phyloP scores from a whole-genome alignment of 768 basidiomycete species.

The Dioszegia crocea region DNA sequence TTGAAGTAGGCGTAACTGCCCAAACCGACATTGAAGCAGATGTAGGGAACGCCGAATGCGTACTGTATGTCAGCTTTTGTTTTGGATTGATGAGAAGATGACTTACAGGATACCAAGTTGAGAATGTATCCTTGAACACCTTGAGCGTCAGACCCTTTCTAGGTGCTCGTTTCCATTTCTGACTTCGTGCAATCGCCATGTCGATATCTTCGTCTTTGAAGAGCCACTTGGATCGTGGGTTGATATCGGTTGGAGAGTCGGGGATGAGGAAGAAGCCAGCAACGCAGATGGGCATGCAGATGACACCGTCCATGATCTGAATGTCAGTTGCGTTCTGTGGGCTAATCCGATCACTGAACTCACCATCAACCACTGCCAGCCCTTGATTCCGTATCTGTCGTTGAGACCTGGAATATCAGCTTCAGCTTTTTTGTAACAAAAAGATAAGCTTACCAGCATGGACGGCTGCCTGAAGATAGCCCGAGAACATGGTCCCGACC shows the following conservation, averaged over 20 bases:
- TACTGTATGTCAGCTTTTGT: constrained; percentile 7
- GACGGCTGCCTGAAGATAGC: constrained; percentile 4
- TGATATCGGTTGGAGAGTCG: constrained; percentile 12
- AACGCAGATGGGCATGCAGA: constrained; percentile 25
- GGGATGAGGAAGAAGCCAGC: constrained; percentile 31
- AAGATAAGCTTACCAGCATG: not conserved
- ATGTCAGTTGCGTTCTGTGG: not conserved
- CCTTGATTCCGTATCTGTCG: not conserved
- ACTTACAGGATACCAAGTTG: constrained; percentile 18
- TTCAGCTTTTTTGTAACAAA: not conserved
- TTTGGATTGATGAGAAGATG: too few relatives aligned
- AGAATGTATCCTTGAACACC: constrained; percentile 22
- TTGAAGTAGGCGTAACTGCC: constrained; percentile 28
- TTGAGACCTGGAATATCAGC: not conserved
- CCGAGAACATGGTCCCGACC: constrained; percentile 7
- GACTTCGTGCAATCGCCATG: constrained; percentile 10
- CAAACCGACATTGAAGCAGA: constrained; percentile 19
- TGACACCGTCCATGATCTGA: constrained; percentile 12
- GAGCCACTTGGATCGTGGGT: constrained; percentile 13
- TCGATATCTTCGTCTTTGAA: constrained; percentile 20
- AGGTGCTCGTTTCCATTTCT: constrained; percentile 10
- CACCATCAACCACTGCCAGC: constrained; percentile 7
- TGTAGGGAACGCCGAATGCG: constrained; percentile 23
- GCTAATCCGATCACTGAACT: too few relatives aligned
- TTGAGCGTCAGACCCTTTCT: constrained; percentile 19